Evolutionary conservation across 2,329 filamentous ascomycete species (phyloP).

Genomic region (Gaeumannomyces sp.): DNA sequence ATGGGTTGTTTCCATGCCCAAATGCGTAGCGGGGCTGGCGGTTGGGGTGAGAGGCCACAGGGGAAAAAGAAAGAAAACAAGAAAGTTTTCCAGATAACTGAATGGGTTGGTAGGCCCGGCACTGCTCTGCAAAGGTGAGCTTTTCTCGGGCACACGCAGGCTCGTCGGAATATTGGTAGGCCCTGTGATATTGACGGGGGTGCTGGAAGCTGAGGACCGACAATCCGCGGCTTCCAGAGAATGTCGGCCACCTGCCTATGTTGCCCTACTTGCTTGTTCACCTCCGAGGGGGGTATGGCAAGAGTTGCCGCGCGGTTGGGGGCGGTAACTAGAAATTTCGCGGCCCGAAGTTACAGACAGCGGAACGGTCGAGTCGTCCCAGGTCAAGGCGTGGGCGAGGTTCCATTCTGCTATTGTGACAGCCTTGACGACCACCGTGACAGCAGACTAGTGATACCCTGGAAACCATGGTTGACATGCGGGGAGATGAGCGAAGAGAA

Average conservation of each 20-base stretch:
- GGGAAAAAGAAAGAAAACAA: neutral
- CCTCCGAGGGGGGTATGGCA: neutral
- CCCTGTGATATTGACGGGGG: neutral
- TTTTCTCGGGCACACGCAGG: neutral
- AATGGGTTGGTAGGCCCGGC: no score
- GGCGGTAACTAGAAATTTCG: neutral
- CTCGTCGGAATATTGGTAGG: neutral
- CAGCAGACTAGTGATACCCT: neutral
- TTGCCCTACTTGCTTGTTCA: neutral
- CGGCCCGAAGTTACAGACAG: neutral
- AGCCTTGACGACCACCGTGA: neutral
- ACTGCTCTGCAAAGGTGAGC: neutral
- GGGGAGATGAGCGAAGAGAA: neutral
- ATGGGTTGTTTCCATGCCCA: constrained; percentile 5
- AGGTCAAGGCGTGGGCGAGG: neutral
- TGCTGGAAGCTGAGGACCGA: neutral
- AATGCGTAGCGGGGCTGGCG: neutral
- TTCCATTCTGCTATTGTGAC: neutral
- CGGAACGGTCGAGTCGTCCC: neutral
- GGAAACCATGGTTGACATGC: neutral
- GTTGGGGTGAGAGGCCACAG: neutral
- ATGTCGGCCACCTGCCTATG: neutral
- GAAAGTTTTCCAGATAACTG: no score
- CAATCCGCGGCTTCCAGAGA: neutral
- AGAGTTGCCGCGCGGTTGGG: neutral